Conservation (phyloP, 352 stramenopile genomes). For the Thraustochytrium striatum region DNA sequence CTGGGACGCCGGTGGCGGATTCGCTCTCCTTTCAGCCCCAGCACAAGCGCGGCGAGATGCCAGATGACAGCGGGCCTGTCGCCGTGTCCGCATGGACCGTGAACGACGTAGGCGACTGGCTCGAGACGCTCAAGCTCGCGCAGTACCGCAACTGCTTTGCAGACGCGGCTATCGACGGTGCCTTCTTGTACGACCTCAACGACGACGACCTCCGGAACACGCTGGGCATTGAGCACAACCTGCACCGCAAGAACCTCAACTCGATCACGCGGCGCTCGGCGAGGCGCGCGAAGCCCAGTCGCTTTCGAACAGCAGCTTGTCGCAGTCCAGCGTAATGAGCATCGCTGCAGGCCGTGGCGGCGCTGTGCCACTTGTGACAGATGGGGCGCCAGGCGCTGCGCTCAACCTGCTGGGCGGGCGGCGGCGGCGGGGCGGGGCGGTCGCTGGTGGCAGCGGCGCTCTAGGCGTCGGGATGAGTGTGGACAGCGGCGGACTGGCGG, state of each 20-base stretch:
- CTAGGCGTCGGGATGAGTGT: conserved; percentile 24
- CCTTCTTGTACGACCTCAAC: conserved; percentile 70
- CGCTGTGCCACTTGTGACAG: too few relatives aligned
- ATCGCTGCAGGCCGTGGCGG: too few relatives aligned
- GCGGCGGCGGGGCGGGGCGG: background rate
- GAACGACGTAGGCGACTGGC: conserved; percentile 68
- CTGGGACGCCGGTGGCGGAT: background rate
- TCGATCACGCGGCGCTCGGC: conserved; percentile 60
- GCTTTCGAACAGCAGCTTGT: conserved; percentile 57
- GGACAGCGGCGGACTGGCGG: conserved; percentile 28
- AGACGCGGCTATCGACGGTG: conserved; percentile 67
- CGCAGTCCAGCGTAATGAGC: conserved; percentile 22
- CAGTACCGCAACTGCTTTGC: conserved; percentile 70
- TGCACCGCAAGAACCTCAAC: conserved; percentile 93
- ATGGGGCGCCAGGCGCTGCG: too few relatives aligned
- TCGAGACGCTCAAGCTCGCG: conserved; percentile 63
- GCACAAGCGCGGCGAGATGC: conserved; percentile 58
- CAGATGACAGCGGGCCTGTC: conserved; percentile 57
- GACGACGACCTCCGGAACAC: conserved; percentile 88
- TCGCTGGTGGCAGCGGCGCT: background rate
- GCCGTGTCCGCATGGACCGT: conserved; percentile 65
- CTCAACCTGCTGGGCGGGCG: background rate
- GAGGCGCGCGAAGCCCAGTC: conserved; percentile 60
- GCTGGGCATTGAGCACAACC: conserved; percentile 83
- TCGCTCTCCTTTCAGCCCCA: conserved; percentile 48